Conservation (phyloP, 257 asterid genomes). For the Echites panduratus region DNA sequence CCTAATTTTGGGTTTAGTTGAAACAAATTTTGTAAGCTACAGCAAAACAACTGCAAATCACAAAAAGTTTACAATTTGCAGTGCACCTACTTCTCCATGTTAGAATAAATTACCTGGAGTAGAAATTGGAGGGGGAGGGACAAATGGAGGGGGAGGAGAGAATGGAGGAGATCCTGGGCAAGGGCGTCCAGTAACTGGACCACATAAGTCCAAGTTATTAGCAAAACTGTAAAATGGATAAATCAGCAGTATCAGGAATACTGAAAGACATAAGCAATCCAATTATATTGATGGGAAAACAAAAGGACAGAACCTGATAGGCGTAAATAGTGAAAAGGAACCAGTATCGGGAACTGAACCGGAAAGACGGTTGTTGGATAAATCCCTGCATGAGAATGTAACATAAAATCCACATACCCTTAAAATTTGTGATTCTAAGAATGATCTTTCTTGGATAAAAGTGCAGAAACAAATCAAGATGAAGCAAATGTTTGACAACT, state of each 20-base stretch:
- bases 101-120: constrained; percentile 54
- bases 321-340: constrained; percentile 90
- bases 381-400: constrained; percentile 53
- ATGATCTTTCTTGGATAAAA: background rate
- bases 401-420: background rate
- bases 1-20: background rate
- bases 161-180: constrained; percentile 99
- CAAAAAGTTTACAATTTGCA: background rate
- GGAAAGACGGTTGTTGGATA: constrained; percentile 78
- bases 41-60: background rate
- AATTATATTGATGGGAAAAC: constrained; percentile 5
- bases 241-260: constrained; percentile 18
- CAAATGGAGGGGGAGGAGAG: constrained; percentile 98
- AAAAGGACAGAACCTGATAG: constrained; percentile 63
- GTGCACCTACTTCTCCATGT: background rate
- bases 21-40: background rate
- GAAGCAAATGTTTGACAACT: constrained; percentile 3
- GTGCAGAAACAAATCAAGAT: background rate
- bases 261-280: constrained; percentile 10
- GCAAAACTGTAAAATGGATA: constrained; percentile 61
- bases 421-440: background rate
- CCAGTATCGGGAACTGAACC: constrained; percentile 96
- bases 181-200: constrained; percentile 93
- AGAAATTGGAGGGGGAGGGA: constrained; percentile 80
- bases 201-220: constrained; percentile 84